phyloP scores from a whole-genome alignment of 352 stramenopile species.

The Phytopythium vexans region DNA sequence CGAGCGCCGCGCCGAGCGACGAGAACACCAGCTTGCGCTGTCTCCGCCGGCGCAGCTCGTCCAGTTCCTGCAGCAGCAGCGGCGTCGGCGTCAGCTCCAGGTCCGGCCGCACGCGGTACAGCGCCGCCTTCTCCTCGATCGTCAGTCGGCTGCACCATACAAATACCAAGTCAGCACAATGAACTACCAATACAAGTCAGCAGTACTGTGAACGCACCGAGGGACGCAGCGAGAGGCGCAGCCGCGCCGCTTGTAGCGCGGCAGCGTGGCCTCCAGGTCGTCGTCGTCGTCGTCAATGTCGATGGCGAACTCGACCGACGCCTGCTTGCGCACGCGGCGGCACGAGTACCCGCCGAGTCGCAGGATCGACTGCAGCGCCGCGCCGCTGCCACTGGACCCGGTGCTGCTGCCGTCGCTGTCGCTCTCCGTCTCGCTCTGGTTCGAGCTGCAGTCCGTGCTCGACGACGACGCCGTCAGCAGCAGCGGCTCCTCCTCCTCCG shows the following conservation, averaged over 20 bases:
- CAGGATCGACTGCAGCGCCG: conserved; percentile 64
- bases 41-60: conserved; percentile 51
- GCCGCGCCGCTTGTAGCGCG: conserved; percentile 11
- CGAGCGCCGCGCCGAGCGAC: conserved; percentile 52
- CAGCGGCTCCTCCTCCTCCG: conserved; percentile 15
- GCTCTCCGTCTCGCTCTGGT: conserved; percentile 78
- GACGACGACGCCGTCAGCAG: conserved; percentile 11
- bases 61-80: conserved; percentile 55
- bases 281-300: conserved; percentile 43
- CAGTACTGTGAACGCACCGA: conserved; percentile 16
- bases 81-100: conserved; percentile 62
- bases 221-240: conserved; percentile 53
- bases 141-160: conserved; percentile 39
- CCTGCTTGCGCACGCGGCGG: conserved; percentile 53
- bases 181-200: neutral
- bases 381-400: neutral
- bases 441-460: conserved; percentile 15
- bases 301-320: conserved; percentile 65
- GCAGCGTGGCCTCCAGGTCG: conserved; percentile 29
- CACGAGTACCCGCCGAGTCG: conserved; percentile 38
- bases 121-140: conserved; percentile 69
- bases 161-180: neutral
- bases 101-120: conserved; percentile 69
- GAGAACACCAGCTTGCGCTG: conserved; percentile 76
- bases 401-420: conserved; percentile 45